phyloP scores from a whole-genome alignment of 2,329 filamentous ascomycete genomes.

The Fusarium phyllophilum region DNA sequence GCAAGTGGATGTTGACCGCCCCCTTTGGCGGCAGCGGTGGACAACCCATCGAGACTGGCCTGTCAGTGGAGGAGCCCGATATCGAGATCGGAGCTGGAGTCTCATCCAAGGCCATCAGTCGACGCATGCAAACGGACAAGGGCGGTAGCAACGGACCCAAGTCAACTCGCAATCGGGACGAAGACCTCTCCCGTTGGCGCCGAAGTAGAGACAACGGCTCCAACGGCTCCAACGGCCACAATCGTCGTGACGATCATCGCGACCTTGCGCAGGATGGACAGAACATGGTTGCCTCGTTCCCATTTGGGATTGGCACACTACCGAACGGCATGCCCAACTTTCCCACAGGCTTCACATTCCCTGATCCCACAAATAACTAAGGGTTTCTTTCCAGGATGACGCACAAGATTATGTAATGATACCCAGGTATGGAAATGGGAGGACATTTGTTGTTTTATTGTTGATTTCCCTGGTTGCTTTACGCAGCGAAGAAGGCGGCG shows the following conservation, averaged over 20 bases:
- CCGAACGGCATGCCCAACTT: constrained; percentile 57
- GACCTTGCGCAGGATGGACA: constrained; percentile 41
- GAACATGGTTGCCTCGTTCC: constrained; percentile 45
- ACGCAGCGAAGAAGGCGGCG: constrained; percentile 17
- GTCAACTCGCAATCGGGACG: constrained; percentile 62
- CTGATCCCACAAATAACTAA: constrained; percentile 45
- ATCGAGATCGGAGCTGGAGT: constrained; percentile 98
- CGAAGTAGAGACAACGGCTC: constrained; percentile 47
- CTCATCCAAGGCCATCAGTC: constrained; percentile 86
- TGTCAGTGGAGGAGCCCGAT: constrained; percentile 96
- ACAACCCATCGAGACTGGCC: constrained; percentile 78
- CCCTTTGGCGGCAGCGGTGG: constrained; percentile 94
- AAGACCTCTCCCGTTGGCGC: constrained; percentile 49
- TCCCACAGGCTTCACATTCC: constrained; percentile 53
- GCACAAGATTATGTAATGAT: constrained; percentile 30
- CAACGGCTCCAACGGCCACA: constrained; percentile 39
- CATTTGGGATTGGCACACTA: constrained; percentile 54
- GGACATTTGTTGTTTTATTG: constrained; percentile 26
- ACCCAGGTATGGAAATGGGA: constrained; percentile 31
- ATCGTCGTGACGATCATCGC: constrained; percentile 36
- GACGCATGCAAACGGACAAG: constrained; percentile 75
- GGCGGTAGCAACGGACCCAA: constrained; percentile 72
- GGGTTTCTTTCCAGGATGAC: constrained; percentile 9
- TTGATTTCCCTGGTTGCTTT: constrained; percentile 24
- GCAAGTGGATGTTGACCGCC: constrained; percentile 96